phyloP scores from a whole-genome alignment of 306 rosid species.

The Potentilla sterilis region DNA sequence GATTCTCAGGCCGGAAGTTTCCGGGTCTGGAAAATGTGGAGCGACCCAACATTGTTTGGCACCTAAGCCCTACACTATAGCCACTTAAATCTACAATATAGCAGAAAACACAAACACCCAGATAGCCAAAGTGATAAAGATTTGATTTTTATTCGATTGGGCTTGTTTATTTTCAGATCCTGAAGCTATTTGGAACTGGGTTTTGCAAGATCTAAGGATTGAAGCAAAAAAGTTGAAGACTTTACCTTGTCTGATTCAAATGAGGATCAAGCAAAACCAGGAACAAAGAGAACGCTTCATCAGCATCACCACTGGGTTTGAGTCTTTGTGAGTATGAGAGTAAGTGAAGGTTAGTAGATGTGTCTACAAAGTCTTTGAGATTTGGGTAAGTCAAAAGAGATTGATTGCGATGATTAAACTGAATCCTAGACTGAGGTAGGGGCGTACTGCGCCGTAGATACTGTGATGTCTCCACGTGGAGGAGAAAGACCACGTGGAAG shows the following conservation, averaged over 20 bases:
- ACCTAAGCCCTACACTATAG: slow-evolving; percentile 25
- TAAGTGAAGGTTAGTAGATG: slow-evolving; percentile 8
- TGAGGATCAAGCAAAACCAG: slow-evolving; percentile 22
- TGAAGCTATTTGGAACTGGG: slow-evolving; percentile 28
- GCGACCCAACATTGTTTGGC: slow-evolving; percentile 49
- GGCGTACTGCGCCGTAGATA: background rate
- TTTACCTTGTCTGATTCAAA: slow-evolving; percentile 15
- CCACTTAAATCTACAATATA: background rate
- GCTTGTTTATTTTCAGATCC: slow-evolving; percentile 28
- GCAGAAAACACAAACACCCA: slow-evolving; percentile 35
- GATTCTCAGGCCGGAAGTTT: slow-evolving; percentile 76
- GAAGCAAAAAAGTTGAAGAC: background rate
- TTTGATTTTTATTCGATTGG: background rate
- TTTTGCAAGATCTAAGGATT: slow-evolving; percentile 28
- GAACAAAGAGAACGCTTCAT: slow-evolving; percentile 5
- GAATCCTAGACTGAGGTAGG: background rate
- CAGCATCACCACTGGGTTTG: background rate
- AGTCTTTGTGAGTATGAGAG: slow-evolving; percentile 17
- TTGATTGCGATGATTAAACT: slow-evolving; percentile 3
- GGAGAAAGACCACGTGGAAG: slow-evolving; percentile 10
- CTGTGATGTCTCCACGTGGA: slow-evolving; percentile 41
- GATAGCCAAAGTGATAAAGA: slow-evolving; percentile 30
- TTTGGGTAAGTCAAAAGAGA: background rate
- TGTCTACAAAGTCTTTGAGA: background rate
- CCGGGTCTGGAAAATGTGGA: slow-evolving; percentile 57